Evolutionary conservation across 208 protist species (phyloP), one percentile per base, ranked within the genome.

Genomic region (Porcisia hertigi): DNA sequence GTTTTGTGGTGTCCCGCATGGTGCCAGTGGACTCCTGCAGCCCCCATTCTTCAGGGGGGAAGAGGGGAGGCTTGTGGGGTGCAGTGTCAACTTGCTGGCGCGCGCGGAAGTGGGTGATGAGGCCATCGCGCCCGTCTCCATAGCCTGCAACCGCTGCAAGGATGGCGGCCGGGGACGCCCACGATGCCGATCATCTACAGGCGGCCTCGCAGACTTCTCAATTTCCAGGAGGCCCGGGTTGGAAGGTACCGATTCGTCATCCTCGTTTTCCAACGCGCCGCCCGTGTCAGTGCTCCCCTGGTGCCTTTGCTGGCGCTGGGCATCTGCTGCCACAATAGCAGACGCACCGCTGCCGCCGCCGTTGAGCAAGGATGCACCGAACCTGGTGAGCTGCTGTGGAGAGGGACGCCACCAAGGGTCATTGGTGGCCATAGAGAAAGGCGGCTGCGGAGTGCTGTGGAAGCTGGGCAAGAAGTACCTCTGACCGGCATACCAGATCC

Each of bases 371-470:
- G 63, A 67, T 67, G 41, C 41, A 67, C 41, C 47, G 41, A 43
- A 4, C 20, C 23, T 49, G 41, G 20, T 14, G 23, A 11, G 53
- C 47, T 30, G 60, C 23, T 70, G 20, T 25, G 34, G 7, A 52
- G 55, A 25, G 3, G 73, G 43, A 7, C 34, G 49, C 47, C 55
- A 23, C 30, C n/a, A 23, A 12, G 71, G 43, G 47, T 69, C 71
- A n/a, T 80, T 85, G 43, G 84, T 69, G 41, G 82, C 73, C n/a
- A 86, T 65, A 7, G 75, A 83, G 30, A 88, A 80, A 52, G 18
- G 45, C 16, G 85, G 85, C 79, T 89, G 85, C 34, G 79, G 75
- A 11, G 75, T 77, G 59, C 64, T 81, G 69, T 73, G 75, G 70
- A 88, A 89, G 34, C 65, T 81, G 4, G 63, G 57, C n/a, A 89